Conservation (phyloP, 2,329 filamentous ascomycete genomes). For the Trichoderma oligosporum region DNA sequence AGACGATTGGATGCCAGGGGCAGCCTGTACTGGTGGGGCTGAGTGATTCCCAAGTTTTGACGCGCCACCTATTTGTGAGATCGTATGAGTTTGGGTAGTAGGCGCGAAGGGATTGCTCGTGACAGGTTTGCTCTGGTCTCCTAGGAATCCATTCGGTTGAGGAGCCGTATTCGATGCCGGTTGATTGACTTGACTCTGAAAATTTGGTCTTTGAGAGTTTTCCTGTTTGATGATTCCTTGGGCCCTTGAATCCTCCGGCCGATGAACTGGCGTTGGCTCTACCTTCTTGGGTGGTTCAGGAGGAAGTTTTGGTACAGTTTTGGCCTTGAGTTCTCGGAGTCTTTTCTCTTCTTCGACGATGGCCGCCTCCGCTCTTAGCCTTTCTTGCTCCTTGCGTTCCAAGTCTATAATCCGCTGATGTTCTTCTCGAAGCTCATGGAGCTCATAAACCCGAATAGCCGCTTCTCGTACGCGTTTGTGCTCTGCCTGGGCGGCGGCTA, state of each 20-base stretch:
- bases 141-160: slow-evolving; percentile 23
- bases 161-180: slow-evolving; percentile 18
- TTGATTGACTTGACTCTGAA: not conserved
- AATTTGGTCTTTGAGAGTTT: too few relatives aligned
- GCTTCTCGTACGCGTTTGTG: slow-evolving; percentile 61
- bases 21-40: slow-evolving; percentile 18
- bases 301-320: slow-evolving; percentile 43
- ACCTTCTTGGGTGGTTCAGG: slow-evolving; percentile 33
- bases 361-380: slow-evolving; percentile 42
- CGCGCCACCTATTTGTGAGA: slow-evolving; percentile 1
- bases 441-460: slow-evolving; percentile 46
- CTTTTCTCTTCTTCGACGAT: slow-evolving; percentile 46
- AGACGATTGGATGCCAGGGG: slow-evolving; percentile 7
- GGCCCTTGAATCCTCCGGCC: not conserved
- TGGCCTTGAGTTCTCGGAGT: slow-evolving; percentile 46
- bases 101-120: slow-evolving; percentile 24
- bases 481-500: slow-evolving; percentile 61
- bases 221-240: slow-evolving; percentile 23
- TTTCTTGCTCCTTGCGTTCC: slow-evolving; percentile 46
- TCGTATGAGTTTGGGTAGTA: slow-evolving; percentile 20
- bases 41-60: not conserved
- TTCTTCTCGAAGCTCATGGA: slow-evolving; percentile 46
- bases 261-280: slow-evolving; percentile 19
- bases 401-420: slow-evolving; percentile 41
- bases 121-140: slow-evolving; percentile 25